Percentiles rank a stretch among this genome's conserved stretches.
phyloP scores from a whole-genome alignment of 371 early-diverging fungal species.

The Mucor saturninus region DNA sequence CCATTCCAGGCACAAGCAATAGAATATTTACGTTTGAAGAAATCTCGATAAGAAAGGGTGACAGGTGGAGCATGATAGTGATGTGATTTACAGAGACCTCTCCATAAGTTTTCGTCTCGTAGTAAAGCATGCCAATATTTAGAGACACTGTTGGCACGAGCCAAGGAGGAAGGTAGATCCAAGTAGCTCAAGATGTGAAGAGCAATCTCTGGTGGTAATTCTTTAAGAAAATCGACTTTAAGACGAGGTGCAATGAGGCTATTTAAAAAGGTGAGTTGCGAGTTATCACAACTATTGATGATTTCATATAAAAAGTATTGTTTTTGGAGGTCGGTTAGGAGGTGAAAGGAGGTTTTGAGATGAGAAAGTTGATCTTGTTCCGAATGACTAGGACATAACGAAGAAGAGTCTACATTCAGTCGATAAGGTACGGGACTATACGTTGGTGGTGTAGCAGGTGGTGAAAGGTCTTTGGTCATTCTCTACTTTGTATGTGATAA shows the following conservation, averaged over 20 bases:
- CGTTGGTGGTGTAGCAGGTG: conserved; percentile 53
- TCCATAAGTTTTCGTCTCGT: conserved; percentile 59
- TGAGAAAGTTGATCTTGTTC: conserved; percentile 38
- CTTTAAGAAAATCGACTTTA: conserved; percentile 80
- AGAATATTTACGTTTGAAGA: conserved; percentile 72
- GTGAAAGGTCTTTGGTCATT: conserved; percentile 41
- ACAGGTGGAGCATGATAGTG: conserved; percentile 21
- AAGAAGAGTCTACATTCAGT: conserved; percentile 18
- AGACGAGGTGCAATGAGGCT: conserved; percentile 65
- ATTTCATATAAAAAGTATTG: conserved; percentile 52
- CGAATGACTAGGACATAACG: background rate
- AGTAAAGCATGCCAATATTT: conserved; percentile 75
- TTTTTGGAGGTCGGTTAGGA: conserved; percentile 40
- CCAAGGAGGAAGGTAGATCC: conserved; percentile 69
- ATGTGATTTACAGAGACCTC: conserved; percentile 45
- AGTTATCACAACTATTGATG: conserved; percentile 55
- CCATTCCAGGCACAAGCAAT: conserved; percentile 76
- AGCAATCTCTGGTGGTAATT: conserved; percentile 76
- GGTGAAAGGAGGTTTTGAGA: conserved; percentile 44
- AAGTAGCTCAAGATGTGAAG: conserved; percentile 70
- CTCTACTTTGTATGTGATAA: background rate
- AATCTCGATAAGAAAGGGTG: conserved; percentile 63
- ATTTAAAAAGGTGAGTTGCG: conserved; percentile 62
- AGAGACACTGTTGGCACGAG: conserved; percentile 73
- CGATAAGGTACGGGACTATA: conserved; percentile 31